Base-by-base conservation (phyloP, 345 rosid species). In the Boechera divaricarpa region DNA sequence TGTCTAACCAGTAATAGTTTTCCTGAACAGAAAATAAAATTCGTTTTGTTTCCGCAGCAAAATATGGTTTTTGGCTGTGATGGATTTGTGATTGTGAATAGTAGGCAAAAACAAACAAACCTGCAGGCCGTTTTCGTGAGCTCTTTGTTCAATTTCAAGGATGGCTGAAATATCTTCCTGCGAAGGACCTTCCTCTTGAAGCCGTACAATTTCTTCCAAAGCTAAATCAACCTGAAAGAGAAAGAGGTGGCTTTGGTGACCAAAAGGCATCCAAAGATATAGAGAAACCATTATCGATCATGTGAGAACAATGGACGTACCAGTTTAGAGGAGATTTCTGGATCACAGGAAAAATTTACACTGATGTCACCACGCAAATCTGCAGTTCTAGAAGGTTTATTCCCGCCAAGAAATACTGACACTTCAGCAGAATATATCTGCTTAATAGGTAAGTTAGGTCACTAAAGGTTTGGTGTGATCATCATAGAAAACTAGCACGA, bases 111-210 rank as follows among this genome's bases (percentile, higher is more conserved):
- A 13, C 42, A 2, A 39, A 39, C 12, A 39, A 62, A 54, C 98
- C 95, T 93, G 95, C 82, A 90, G 72, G 82, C 98, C 97, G 55
- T 88, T 91, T 82, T 93, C 98, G 72, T 91, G 91, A 76, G 96
- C 92, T 86, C 97, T 86, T 85, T 91, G 98, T 80, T 91, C 98
- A 29, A 94, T 89, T 87, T 91, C 97, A 54, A 94, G 89, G 72
- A 90, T 84, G 55, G 94, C 84, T 59, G 82, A 85, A 63, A 91
- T 81, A 81, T 91, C 97, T 80, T 88, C 83, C 54, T 86, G 89
- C 16, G 85, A 77, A 64, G 96, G 90, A 13, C 97, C 98, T 74
- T 91, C 90, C 80, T 83, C 88, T 81, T 88, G 96, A 78, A 94
- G 90, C 61, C 79, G 89, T 41, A 80, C 78, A 81, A 94, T 85